phyloP scores from a whole-genome alignment of 306 rosid species.

The Clitoria ternatea region DNA sequence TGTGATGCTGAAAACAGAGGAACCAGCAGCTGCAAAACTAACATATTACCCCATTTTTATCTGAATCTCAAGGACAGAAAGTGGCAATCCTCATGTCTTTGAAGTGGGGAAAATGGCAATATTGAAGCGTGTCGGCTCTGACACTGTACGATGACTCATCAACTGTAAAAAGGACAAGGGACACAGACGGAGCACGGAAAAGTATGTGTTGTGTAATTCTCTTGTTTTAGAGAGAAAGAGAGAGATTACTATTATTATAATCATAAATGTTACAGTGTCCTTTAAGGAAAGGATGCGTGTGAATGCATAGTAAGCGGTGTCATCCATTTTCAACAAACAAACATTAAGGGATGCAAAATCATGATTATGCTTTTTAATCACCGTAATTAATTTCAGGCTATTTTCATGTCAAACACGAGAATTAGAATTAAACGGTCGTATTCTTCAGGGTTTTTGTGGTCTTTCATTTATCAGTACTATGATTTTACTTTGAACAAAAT shows the following conservation, averaged over 20 bases:
- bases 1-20: slow-evolving; percentile 7
- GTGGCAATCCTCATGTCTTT: background rate
- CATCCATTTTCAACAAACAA: slow-evolving; percentile 32
- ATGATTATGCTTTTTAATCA: slow-evolving; percentile 29
- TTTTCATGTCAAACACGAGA: background rate
- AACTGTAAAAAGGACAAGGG: slow-evolving; percentile 43
- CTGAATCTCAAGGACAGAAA: slow-evolving; percentile 15
- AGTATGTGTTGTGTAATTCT: slow-evolving; percentile 3
- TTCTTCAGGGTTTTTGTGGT: slow-evolving; percentile 29
- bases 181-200: slow-evolving; percentile 20
- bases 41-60: slow-evolving; percentile 51
- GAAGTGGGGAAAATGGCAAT: slow-evolving; percentile 37
- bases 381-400: background rate
- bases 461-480: slow-evolving; percentile 8
- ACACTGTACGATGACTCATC: slow-evolving; percentile 32
- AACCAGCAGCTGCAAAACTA: slow-evolving; percentile 35
- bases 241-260: background rate
- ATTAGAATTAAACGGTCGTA: slow-evolving; percentile 20
- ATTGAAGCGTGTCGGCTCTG: slow-evolving; percentile 40
- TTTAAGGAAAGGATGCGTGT: slow-evolving; percentile 38
- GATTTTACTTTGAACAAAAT: background rate
- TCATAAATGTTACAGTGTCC: slow-evolving; percentile 26
- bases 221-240: slow-evolving; percentile 12
- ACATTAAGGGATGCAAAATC: slow-evolving; percentile 21
- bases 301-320: slow-evolving; percentile 26